Conservation (phyloP, 257 asterid genomes). For the Solanum sparsipilum region DNA sequence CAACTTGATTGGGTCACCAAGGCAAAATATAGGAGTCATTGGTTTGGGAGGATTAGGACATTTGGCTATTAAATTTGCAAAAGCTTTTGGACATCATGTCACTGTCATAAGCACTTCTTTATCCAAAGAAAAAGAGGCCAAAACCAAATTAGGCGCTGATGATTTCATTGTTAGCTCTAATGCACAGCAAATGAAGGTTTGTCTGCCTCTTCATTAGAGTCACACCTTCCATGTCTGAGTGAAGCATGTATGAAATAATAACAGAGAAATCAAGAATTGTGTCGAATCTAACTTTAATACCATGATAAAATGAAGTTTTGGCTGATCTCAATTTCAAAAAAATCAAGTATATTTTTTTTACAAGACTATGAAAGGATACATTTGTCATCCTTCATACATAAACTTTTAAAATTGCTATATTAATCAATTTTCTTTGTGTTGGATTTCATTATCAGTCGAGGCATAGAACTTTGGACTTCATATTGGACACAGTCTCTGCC, state of each 20-base stretch:
- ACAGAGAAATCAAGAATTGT: not conserved
- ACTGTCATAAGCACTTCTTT: constrained; percentile 84
- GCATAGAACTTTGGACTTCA: constrained; percentile 54
- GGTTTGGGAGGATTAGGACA: constrained; percentile 87
- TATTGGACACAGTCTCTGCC: constrained; percentile 61
- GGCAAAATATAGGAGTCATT: constrained; percentile 49
- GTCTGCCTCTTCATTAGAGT: not conserved
- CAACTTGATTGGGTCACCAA: constrained; percentile 28
- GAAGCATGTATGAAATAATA: not conserved
- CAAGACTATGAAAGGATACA: not conserved
- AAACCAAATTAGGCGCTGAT: constrained; percentile 52
- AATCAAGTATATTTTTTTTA: not conserved
- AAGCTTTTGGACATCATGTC: constrained; percentile 76
- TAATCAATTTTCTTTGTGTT: not conserved
- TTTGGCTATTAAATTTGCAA: constrained; percentile 66
- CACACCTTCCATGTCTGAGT: not conserved
- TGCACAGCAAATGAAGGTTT: constrained; percentile 55
- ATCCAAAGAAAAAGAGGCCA: constrained; percentile 68
- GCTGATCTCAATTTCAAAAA: not conserved
- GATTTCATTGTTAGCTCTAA: constrained; percentile 65
- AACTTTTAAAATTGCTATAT: not conserved
- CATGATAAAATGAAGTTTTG: not conserved
- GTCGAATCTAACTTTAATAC: not conserved
- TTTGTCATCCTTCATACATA: not conserved
- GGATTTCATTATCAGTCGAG: constrained; percentile 23